Conservation (phyloP, 441 rosid species). For the Gossypium lobatum region DNA sequence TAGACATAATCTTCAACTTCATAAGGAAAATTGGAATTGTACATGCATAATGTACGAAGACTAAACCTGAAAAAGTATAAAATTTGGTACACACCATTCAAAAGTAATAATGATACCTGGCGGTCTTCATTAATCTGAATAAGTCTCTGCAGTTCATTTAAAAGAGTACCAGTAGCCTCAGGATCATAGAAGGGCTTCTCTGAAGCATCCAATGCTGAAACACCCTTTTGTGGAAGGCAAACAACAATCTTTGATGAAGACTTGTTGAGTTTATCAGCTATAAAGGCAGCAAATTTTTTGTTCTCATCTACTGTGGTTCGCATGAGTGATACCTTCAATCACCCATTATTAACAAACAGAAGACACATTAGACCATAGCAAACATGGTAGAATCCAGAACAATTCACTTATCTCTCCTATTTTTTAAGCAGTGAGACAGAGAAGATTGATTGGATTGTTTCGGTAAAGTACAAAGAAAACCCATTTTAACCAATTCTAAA, state of each 20-base stretch:
- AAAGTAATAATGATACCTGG: conserved; percentile 41
- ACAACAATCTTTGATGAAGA: conserved; percentile 54
- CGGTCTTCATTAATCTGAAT: conserved; percentile 53
- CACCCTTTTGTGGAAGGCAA: conserved; percentile 75
- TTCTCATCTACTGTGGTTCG: conserved; percentile 83
- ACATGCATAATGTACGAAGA: background rate
- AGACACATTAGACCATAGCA: background rate
- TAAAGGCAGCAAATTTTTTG: conserved; percentile 61
- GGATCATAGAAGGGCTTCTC: conserved; percentile 81
- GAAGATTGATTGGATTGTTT: background rate
- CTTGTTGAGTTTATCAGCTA: conserved; percentile 72
- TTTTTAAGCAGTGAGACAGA: background rate
- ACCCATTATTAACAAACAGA: conserved; percentile 10
- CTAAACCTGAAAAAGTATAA: background rate
- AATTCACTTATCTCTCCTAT: background rate
- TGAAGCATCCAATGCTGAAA: conserved; percentile 81
- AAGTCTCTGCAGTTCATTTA: conserved; percentile 53
- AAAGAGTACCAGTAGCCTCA: conserved; percentile 56
- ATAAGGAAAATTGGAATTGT: conserved; percentile 12
- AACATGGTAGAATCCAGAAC: background rate
- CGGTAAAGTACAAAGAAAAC: background rate
- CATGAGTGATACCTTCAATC: conserved; percentile 66
- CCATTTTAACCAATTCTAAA: background rate
- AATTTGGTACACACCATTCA: background rate
- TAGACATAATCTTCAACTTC: conserved; percentile 18